Evolutionary conservation across 768 basidiomycete genomes (phyloP).

Genomic region (Tephrocybe rancida): DNA sequence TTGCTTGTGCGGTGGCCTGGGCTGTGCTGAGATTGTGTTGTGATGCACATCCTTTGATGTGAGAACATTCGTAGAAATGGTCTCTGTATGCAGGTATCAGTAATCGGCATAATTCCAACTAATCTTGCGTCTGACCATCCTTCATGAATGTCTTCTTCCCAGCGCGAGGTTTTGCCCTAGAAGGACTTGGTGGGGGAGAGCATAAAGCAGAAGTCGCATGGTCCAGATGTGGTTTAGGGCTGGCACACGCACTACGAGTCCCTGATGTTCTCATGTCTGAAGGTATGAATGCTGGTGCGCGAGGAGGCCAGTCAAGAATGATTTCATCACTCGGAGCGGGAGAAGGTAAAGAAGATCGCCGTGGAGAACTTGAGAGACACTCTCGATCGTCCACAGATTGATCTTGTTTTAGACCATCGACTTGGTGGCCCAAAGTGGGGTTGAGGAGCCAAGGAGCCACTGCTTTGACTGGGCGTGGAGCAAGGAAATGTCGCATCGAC

Average conservation of each 20-base stretch:
- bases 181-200: slow-evolving; percentile 1
- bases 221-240: background rate
- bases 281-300: background rate
- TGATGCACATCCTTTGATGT: background rate
- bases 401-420: background rate
- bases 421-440: slow-evolving; percentile 46
- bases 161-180: background rate
- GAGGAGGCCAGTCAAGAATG: background rate
- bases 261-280: no score
- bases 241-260: background rate
- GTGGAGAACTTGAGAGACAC: background rate
- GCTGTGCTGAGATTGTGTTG: background rate
- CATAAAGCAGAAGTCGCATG: background rate
- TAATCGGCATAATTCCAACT: background rate
- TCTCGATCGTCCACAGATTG: background rate
- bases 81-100: background rate
- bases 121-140: background rate
- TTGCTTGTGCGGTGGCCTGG: background rate
- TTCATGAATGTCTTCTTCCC: background rate
- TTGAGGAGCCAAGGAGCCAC: background rate
- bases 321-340: slow-evolving; percentile 3
- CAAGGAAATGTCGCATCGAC: background rate
- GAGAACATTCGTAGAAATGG: background rate
- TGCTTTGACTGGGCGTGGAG: background rate
- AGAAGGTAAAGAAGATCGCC: background rate